These are phyloP conservation scores for Suillus variegatus DNA, from an alignment of 768 basidiomycete species.

Conservation along the genomic window DNA sequence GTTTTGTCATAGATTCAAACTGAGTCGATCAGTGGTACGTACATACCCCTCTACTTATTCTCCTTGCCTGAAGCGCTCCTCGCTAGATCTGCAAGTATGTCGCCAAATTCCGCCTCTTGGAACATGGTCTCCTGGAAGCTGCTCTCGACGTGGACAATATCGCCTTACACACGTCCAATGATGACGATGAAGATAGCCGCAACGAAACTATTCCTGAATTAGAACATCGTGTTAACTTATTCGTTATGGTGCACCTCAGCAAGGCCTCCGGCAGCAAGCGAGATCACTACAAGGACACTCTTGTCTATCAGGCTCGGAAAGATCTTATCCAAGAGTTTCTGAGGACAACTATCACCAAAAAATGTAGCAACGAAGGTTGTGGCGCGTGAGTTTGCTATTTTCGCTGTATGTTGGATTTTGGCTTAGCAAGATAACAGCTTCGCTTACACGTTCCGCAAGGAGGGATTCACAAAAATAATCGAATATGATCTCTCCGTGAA, in stretches of 20 bases:
- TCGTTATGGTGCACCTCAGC: conserved; percentile 53
- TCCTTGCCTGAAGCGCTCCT: conserved; percentile 4
- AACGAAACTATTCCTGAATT: conserved; percentile 66
- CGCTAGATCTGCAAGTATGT: conserved; percentile 76
- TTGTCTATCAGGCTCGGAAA: conserved; percentile 87
- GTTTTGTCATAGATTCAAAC: conserved; percentile 93
- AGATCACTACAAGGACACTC: conserved; percentile 85
- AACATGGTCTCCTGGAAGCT: conserved; percentile 84
- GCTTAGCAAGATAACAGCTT: conserved; percentile 42
- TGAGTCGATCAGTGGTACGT: conserved; percentile 69
- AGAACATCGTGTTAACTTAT: conserved; percentile 62
- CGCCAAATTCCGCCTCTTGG: conserved; percentile 85
- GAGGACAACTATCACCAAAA: conserved; percentile 63
- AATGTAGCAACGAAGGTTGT: conserved; percentile 79
- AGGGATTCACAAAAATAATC: conserved; percentile 91
- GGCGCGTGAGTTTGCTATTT: conserved; percentile 62
- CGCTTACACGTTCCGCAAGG: conserved; percentile 89
- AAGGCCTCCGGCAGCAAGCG: conserved; percentile 56
- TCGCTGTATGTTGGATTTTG: conserved; percentile 6
- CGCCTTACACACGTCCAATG: conserved; percentile 39
- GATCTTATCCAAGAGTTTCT: conserved; percentile 81
- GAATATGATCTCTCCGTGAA: conserved; percentile 87
- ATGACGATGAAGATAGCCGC: conserved; percentile 38
- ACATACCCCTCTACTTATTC: conserved; percentile 14
- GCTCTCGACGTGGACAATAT: conserved; percentile 77